These are phyloP conservation scores for Termitomyces sp. DNA, from an alignment of 768 basidiomycete genomes.

Conservation along the genomic window DNA sequence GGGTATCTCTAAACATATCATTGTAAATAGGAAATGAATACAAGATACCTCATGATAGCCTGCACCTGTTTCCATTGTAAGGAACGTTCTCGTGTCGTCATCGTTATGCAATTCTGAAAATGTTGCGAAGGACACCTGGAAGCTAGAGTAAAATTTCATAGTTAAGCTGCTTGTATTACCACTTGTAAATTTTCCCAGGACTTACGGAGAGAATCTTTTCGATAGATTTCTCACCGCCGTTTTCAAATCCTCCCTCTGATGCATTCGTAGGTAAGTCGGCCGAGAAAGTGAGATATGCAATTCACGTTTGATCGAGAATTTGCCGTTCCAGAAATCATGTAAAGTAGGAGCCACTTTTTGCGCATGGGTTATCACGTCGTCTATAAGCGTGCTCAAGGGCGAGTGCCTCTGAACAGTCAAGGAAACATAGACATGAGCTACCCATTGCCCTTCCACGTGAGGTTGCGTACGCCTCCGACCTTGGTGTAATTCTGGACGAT, in stretches of 20 bases:
- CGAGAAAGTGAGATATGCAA: constrained; percentile 85
- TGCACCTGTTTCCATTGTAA: constrained; percentile 78
- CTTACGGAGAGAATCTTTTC: constrained; percentile 40
- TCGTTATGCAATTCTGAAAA: constrained; percentile 75
- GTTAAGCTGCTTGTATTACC: background rate
- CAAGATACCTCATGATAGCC: constrained; percentile 66
- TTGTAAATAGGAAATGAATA: background rate
- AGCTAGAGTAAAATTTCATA: constrained; percentile 36
- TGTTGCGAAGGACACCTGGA: constrained; percentile 63
- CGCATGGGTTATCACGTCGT: constrained; percentile 38
- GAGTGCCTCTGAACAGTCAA: constrained; percentile 40
- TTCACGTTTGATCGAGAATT: constrained; percentile 26
- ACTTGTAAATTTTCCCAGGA: constrained; percentile 5
- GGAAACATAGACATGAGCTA: constrained; percentile 72
- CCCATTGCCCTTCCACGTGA: constrained; percentile 84
- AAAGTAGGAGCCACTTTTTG: constrained; percentile 39
- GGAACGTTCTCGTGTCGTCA: constrained; percentile 74
- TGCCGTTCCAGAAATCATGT: constrained; percentile 33
- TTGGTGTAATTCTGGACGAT: constrained; percentile 79
- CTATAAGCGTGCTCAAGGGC: constrained; percentile 38
- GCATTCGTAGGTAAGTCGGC: constrained; percentile 71
- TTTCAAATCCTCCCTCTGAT: constrained; percentile 74
- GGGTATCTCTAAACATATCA: constrained; percentile 1
- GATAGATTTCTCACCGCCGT: constrained; percentile 51
- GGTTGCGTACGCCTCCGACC: constrained; percentile 72